Percentiles rank a stretch among this genome's conserved stretches.
Evolutionary conservation across 352 stramenopile species (phyloP).

Genomic region (Globisporangium orthogonon): DNA sequence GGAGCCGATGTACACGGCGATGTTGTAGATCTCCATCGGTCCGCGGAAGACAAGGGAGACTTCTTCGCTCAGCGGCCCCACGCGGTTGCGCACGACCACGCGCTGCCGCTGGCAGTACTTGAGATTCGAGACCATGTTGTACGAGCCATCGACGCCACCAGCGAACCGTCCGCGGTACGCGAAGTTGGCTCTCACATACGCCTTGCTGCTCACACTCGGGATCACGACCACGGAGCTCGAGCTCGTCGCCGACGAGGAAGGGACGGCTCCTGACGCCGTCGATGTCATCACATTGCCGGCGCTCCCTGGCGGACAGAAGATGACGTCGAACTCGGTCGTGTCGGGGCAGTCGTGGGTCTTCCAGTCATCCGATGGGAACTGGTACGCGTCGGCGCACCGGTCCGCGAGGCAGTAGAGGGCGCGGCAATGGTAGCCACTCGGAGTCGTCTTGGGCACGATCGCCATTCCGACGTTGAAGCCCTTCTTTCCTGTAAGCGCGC

Average conservation of each 20-base stretch:
- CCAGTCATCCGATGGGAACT: slow-evolving; percentile 20
- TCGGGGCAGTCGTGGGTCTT: slow-evolving; percentile 20
- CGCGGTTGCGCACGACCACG: slow-evolving; percentile 9
- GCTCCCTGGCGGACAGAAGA: slow-evolving; percentile 25
- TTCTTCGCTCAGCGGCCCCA: slow-evolving; percentile 49
- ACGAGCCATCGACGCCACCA: slow-evolving; percentile 11
- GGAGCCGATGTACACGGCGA: slow-evolving; percentile 41
- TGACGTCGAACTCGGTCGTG: slow-evolving; percentile 24
- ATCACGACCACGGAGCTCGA: neutral
- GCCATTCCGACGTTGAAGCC: slow-evolving; percentile 36
- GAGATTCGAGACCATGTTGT: slow-evolving; percentile 12
- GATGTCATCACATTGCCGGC: neutral
- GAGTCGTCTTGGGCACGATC: slow-evolving; percentile 22
- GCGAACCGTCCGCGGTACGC: slow-evolving; percentile 7
- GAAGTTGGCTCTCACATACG: slow-evolving; percentile 9
- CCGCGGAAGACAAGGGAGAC: slow-evolving; percentile 62
- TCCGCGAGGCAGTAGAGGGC: slow-evolving; percentile 20
- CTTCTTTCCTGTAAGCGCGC: slow-evolving; percentile 12
- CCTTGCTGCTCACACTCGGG: slow-evolving; percentile 4
- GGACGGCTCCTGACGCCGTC: neutral
- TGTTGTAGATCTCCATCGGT: slow-evolving; percentile 51
- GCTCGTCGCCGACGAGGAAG: neutral
- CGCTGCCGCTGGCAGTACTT: slow-evolving; percentile 5
- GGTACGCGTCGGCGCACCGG: slow-evolving; percentile 19
- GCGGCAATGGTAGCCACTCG: slow-evolving; percentile 23